Percentiles rank a stretch among this genome's conserved stretches.
Conservation (phyloP, 2,329 filamentous ascomycete species). For the Lachnellula occidentalis region DNA sequence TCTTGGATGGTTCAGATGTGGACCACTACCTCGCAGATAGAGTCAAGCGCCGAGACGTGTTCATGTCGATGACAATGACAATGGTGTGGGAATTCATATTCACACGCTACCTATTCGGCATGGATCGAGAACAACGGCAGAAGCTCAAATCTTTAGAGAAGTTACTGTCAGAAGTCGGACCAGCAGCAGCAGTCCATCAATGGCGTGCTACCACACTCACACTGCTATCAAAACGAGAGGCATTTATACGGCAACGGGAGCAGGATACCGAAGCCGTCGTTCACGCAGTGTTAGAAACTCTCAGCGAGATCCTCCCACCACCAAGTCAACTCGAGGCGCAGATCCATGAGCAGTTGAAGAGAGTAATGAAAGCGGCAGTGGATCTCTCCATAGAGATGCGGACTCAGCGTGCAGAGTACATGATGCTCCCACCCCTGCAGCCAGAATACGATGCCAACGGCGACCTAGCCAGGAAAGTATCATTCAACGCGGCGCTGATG, state of each 20-base stretch:
- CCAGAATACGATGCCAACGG: conserved; percentile 93
- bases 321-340: conserved; percentile 74
- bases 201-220: conserved; percentile 96
- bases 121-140: conserved; percentile 95
- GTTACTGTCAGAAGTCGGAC: conserved; percentile 81
- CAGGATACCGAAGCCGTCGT: conserved; percentile 95
- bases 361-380: conserved; percentile 83
- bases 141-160: conserved; percentile 97
- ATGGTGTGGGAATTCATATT: conserved; percentile 99
- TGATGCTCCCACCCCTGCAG: conserved; percentile 93
- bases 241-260: conserved; percentile 77
- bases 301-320: conserved; percentile 80
- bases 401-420: conserved; percentile 92
- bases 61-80: conserved; percentile 98
- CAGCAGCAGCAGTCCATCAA: conserved; percentile 82
- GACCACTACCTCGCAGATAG: conserved; percentile 84
- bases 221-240: conserved; percentile 70
- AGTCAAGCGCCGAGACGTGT: conserved; percentile 82
- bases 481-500: conserved; percentile 92
- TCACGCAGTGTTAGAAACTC: conserved; percentile 78
- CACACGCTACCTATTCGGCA: conserved; percentile 94
- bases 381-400: conserved; percentile 95
- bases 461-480: conserved; percentile 79
- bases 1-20: conserved; percentile 91
- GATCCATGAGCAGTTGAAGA: conserved; percentile 77